Evolutionary conservation across 2,329 filamentous ascomycete genomes (phyloP).

Genomic region (Exophiala sideris): DNA sequence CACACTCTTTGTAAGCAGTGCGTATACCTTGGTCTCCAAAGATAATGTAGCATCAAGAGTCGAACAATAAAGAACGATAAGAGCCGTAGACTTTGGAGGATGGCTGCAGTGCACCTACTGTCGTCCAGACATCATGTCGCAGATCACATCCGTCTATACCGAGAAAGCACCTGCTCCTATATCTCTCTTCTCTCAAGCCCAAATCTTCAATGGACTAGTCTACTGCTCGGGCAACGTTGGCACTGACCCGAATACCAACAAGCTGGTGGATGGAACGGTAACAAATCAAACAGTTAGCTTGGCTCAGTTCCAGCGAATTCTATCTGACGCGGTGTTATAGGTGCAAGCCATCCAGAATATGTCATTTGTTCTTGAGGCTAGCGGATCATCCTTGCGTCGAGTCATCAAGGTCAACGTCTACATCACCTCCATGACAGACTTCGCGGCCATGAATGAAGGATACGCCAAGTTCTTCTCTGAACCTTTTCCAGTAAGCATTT

Average conservation of each 20-base stretch:
- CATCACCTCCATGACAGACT: slow-evolving; percentile 16
- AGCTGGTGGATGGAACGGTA: slow-evolving; percentile 10
- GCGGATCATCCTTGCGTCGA: slow-evolving; percentile 8
- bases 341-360: slow-evolving; percentile 12
- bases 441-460: slow-evolving; percentile 16
- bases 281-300: slow-evolving; percentile 15
- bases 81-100: too few relatives aligned
- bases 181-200: slow-evolving; percentile 16
- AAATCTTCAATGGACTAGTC: slow-evolving; percentile 16
- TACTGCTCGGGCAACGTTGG: slow-evolving; percentile 24
- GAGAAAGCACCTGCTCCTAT: slow-evolving; percentile 15
- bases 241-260: slow-evolving; percentile 14
- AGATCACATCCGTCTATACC: not conserved
- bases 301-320: not conserved
- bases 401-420: slow-evolving; percentile 23
- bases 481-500: not conserved
- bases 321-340: not conserved
- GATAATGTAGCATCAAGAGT: too few relatives aligned
- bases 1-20: too few relatives aligned
- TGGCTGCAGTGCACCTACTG: not conserved
- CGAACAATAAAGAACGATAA: too few relatives aligned
- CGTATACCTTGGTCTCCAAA: too few relatives aligned
- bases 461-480: slow-evolving; percentile 8
- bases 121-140: not conserved
- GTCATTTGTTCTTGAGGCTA: slow-evolving; percentile 7